These are phyloP conservation scores for Emergomyces orientalis DNA, from an alignment of 2,329 filamentous ascomycete genomes.

Conservation along the genomic window DNA sequence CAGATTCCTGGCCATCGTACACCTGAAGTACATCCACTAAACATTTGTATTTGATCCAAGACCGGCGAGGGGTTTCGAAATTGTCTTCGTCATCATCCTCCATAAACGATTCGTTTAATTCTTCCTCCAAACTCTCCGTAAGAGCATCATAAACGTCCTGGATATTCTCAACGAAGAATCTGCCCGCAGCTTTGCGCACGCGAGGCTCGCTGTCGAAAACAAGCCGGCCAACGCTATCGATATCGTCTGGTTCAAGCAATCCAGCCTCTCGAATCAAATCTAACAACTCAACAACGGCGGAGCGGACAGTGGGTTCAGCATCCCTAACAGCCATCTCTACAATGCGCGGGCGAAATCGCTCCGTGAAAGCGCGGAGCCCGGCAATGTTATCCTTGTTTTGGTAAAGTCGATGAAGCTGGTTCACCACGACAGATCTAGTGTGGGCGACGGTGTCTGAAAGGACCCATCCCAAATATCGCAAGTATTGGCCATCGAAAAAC, in stretches of 20 bases:
- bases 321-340: conserved; percentile 90
- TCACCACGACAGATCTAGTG: conserved; percentile 76
- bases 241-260: conserved; percentile 80
- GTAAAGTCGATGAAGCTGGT: conserved; percentile 71
- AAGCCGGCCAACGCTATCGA: conserved; percentile 77
- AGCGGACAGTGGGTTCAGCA: conserved; percentile 69
- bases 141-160: conserved; percentile 70
- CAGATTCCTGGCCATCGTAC: conserved; percentile 60
- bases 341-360: conserved; percentile 75
- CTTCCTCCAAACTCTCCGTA: conserved; percentile 74
- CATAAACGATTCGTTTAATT: conserved; percentile 64
- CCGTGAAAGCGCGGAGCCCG: conserved; percentile 78
- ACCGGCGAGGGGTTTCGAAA: conserved; percentile 62
- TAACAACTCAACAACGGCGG: conserved; percentile 69
- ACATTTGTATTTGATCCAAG: conserved; percentile 89
- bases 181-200: conserved; percentile 78
- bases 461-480: conserved; percentile 93
- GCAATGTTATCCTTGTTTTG: conserved; percentile 67
- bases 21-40: conserved; percentile 72
- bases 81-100: conserved; percentile 59
- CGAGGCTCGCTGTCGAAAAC: conserved; percentile 80
- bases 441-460: conserved; percentile 68
- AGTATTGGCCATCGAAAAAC: conserved; percentile 82
- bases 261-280: conserved; percentile 74
- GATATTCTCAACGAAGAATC: conserved; percentile 83